These are phyloP conservation scores for Trichophyton benhamiae DNA, from an alignment of 2,329 filamentous ascomycete species.

Conservation along the genomic window DNA sequence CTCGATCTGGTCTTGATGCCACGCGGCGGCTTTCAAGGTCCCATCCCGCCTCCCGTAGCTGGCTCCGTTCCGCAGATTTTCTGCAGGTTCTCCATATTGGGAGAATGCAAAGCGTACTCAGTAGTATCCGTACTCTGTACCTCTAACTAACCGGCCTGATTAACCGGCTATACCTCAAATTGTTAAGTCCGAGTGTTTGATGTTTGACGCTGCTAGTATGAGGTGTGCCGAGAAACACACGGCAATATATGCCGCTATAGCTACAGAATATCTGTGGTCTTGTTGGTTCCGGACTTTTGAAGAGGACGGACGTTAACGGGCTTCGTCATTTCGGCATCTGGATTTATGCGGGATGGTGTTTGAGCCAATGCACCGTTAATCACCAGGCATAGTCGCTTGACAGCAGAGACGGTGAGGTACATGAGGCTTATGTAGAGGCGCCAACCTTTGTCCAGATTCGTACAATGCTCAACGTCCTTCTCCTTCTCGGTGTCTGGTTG, in stretches of 20 bases:
- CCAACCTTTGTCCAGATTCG: not conserved
- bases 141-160: too few species aligned
- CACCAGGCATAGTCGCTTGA: not conserved
- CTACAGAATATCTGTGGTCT: too few species aligned
- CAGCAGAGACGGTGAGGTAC: not conserved
- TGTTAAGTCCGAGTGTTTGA: not conserved
- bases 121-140: too few species aligned
- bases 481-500: not conserved
- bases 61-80: not conserved
- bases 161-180: not conserved
- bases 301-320: not conserved
- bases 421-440: not conserved
- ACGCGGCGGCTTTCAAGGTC: not conserved
- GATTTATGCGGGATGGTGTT: not conserved
- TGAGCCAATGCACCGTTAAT: not conserved
- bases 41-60: not conserved
- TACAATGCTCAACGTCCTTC: not conserved
- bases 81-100: not conserved
- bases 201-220: too few species aligned
- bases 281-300: not conserved
- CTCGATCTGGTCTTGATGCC: not conserved
- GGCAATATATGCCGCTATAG: too few species aligned
- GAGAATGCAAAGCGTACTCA: not conserved
- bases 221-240: too few species aligned
- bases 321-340: not conserved